phyloP scores from a whole-genome alignment of 2,329 filamentous ascomycete species.

The Knoxdaviesia capensis region DNA sequence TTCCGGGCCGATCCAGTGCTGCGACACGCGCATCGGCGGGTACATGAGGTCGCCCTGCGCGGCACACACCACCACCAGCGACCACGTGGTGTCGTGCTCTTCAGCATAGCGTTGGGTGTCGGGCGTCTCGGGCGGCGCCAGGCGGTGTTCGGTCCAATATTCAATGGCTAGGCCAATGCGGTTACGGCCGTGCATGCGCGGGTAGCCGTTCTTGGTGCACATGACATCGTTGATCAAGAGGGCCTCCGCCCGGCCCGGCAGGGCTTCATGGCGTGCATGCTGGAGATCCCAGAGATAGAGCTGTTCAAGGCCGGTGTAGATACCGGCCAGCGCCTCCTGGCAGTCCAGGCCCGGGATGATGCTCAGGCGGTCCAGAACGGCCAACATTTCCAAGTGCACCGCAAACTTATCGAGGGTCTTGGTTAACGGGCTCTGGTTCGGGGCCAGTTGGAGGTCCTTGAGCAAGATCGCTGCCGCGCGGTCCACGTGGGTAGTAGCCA shows the following conservation, averaged over 20 bases:
- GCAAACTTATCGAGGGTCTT: constrained; percentile 53
- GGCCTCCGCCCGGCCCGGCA: constrained; percentile 24
- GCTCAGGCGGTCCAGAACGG: constrained; percentile 52
- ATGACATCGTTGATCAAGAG: constrained; percentile 36
- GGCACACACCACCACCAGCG: constrained; percentile 46
- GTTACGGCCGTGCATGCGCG: constrained; percentile 47
- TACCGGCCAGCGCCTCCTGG: constrained; percentile 54
- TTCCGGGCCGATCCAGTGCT: constrained; percentile 50
- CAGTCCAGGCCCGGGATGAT: constrained; percentile 49
- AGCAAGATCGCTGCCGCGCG: constrained; percentile 46
- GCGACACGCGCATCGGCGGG: constrained; percentile 47
- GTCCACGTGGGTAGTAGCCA: constrained; percentile 37
- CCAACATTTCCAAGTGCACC: constrained; percentile 48
- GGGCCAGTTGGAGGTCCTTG: constrained; percentile 38
- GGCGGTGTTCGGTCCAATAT: constrained; percentile 52
- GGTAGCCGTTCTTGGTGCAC: constrained; percentile 50
- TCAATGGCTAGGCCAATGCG: constrained; percentile 51
- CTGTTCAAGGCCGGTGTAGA: constrained; percentile 48
- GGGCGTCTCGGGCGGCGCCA: constrained; percentile 18
- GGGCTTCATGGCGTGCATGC: constrained; percentile 22
- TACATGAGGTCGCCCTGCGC: constrained; percentile 23
- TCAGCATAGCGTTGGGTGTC: constrained; percentile 17
- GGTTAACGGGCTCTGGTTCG: constrained; percentile 43
- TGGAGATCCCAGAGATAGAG: constrained; percentile 53
- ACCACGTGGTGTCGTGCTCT: constrained; percentile 35